Conservation (phyloP, 108 stramenopile species). For the Pelagomonas calceolata region DNA sequence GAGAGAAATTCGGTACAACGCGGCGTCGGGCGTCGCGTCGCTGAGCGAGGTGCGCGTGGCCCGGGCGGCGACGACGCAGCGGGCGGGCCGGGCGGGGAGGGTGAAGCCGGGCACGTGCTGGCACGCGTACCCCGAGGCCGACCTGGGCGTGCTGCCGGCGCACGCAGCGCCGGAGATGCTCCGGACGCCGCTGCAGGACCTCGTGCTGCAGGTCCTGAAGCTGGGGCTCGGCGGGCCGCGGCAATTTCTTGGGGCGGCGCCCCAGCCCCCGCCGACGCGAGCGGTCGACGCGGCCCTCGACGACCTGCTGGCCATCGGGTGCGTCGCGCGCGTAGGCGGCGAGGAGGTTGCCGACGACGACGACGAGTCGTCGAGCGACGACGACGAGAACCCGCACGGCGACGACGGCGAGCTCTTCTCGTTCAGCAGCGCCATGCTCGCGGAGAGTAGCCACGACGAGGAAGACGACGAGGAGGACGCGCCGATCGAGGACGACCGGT, state of each 20-base stretch:
- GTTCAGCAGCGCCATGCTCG: too few relatives aligned
- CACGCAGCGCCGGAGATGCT: slow-evolving; percentile 69
- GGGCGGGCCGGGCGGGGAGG: slow-evolving; percentile 81
- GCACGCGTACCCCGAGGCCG: slow-evolving; percentile 51
- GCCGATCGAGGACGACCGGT: slow-evolving; percentile 4
- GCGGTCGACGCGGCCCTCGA: slow-evolving; percentile 11
- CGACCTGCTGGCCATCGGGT: slow-evolving; percentile 12
- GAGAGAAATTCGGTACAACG: slow-evolving; percentile 31
- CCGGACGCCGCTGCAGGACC: slow-evolving; percentile 71
- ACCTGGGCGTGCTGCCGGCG: slow-evolving; percentile 26
- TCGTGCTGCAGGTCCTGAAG: slow-evolving; percentile 55
- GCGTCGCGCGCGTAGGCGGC: slow-evolving; percentile 3
- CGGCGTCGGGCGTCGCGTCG: slow-evolving; percentile 49
- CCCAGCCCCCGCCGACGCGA: slow-evolving; percentile 16
- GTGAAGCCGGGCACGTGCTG: slow-evolving; percentile 61
- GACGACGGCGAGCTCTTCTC: not conserved
- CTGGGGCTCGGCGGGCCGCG: slow-evolving; percentile 26
- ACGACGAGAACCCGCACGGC: not conserved
- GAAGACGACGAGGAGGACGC: slow-evolving; percentile 20
- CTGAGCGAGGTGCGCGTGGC: slow-evolving; percentile 55
- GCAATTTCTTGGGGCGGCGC: not conserved
- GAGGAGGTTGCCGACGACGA: not conserved
- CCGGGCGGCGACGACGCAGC: slow-evolving; percentile 53
- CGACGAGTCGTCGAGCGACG: not conserved
- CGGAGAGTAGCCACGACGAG: slow-evolving; percentile 16